Conservation (phyloP, 257 asterid species). For the Gentiana straminea region DNA sequence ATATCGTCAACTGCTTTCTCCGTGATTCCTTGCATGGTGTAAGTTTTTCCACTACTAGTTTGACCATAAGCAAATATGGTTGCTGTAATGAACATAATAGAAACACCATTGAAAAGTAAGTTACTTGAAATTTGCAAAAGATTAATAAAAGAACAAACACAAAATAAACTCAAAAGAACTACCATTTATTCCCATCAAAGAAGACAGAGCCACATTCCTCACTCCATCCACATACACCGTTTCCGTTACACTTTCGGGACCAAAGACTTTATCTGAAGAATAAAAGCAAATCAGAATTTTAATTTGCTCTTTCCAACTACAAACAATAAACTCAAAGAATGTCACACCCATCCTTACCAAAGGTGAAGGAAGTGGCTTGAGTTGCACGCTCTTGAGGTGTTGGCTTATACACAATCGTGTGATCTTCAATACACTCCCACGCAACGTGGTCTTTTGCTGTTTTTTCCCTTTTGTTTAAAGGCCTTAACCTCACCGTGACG, state of each 20-base stretch:
- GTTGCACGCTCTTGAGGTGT: conserved; percentile 48
- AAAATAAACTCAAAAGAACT: conserved; percentile 2
- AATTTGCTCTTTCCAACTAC: not conserved
- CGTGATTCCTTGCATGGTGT: conserved; percentile 84
- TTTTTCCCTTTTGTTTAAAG: conserved; percentile 80
- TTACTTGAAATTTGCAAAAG: not conserved
- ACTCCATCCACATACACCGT: conserved; percentile 83
- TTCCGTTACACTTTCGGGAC: conserved; percentile 65
- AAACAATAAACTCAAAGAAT: not conserved
- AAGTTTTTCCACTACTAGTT: conserved; percentile 97
- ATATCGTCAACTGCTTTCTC: conserved; percentile 92
- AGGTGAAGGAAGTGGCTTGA: conserved; percentile 47
- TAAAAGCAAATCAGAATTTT: not conserved
- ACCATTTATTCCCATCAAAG: conserved; percentile 97
- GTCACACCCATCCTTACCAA: conserved; percentile 39
- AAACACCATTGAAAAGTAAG: conserved; percentile 1
- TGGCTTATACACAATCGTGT: conserved; percentile 53
- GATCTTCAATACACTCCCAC: conserved; percentile 89
- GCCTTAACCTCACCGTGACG: conserved; percentile 83
- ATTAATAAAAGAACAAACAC: not conserved
- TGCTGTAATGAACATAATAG: conserved; percentile 42
- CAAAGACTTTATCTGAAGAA: conserved; percentile 73
- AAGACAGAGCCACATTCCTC: conserved; percentile 83
- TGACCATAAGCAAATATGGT: conserved; percentile 97
- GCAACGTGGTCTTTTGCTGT: conserved; percentile 62